Evolutionary conservation across 768 basidiomycete genomes (phyloP), one percentile per base, ranked within the genome.

Genomic region (Psilocybe cubensis): DNA sequence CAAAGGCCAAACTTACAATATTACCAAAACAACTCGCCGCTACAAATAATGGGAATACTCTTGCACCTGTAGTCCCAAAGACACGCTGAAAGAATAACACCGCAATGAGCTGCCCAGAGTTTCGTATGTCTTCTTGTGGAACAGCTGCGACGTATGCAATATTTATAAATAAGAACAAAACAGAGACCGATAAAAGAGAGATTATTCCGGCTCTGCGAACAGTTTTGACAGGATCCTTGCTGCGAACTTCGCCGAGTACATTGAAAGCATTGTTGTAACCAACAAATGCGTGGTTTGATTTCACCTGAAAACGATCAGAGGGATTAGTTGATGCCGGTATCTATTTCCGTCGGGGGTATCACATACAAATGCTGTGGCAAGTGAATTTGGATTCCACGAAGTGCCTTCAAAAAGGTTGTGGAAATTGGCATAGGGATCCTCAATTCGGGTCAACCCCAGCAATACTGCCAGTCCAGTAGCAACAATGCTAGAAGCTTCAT

Each of bases 391-490:
- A 54, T 66, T 74, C 44, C 63, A 63, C 28, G 75, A 74, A 1
- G 79, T 84, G 12, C 84, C 85, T 6, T 78, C 74, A 52, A 88
- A 89, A 0, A 80, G 77, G 58, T 86, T 62, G 29, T 67, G 71
- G 66, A 89, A 88, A 65, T 85, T 84, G 17, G 70, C 71, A 43
- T 80, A 79, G 0, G 87, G 84, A 67, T 87, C 76, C 44, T 73
- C 38, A 28, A 89, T 73, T 11, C 71, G 74, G 0, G 85, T 86
- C 33, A 77, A 65, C 6, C 86, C 86, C 1, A 76, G 72, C 3
- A 89, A 72, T 3, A 88, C 87, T 6, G 82, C 83, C 74, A 83
- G 79, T 58, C 82, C 82, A 0, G 83, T 79, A 24, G 83, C 62
- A 3, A 84, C 81, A 45, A 88, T 68, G 38, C 74, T 74, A 50